Percentiles rank a stretch among this genome's conserved stretches.
phyloP scores from a whole-genome alignment of 179 eudicot genomes.

The Silene noctiflora region DNA sequence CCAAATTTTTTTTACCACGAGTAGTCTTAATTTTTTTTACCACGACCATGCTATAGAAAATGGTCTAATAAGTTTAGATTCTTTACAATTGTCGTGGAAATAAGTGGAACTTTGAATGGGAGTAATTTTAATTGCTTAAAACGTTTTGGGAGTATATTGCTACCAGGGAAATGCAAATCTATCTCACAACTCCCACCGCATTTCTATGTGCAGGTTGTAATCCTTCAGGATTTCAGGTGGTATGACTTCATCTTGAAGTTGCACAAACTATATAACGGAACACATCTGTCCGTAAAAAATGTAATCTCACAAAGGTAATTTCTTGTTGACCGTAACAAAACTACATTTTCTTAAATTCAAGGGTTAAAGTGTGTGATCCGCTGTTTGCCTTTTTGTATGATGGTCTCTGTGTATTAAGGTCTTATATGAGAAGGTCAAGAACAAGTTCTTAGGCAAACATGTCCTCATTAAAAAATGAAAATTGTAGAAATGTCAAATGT shows the following conservation, averaged over 20 bases:
- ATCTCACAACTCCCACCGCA: background rate
- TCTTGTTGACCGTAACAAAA: background rate
- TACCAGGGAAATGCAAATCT: too few relatives aligned
- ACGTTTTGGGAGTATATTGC: too few relatives aligned
- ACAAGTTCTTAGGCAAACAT: background rate
- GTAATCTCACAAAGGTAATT: constrained; percentile 68
- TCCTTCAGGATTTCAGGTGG: constrained; percentile 96
- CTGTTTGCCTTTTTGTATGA: background rate
- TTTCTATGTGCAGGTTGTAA: constrained; percentile 58
- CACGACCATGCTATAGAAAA: background rate
- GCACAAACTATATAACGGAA: constrained; percentile 79
- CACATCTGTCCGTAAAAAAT: constrained; percentile 78
- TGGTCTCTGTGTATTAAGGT: background rate
- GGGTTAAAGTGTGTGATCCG: background rate
- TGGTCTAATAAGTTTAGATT: background rate
- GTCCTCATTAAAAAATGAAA: background rate
- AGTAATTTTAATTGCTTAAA: background rate
- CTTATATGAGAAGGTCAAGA: background rate
- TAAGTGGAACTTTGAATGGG: too few relatives aligned
- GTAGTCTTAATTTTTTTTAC: background rate
- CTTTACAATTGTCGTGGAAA: background rate
- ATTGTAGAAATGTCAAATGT: background rate
- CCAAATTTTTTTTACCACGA: background rate
- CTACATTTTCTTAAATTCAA: constrained; percentile 27
- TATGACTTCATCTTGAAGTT: constrained; percentile 80